These are phyloP conservation scores for Blastocystis sp. DNA, from an alignment of 352 stramenopile species.

Conservation along the genomic window DNA sequence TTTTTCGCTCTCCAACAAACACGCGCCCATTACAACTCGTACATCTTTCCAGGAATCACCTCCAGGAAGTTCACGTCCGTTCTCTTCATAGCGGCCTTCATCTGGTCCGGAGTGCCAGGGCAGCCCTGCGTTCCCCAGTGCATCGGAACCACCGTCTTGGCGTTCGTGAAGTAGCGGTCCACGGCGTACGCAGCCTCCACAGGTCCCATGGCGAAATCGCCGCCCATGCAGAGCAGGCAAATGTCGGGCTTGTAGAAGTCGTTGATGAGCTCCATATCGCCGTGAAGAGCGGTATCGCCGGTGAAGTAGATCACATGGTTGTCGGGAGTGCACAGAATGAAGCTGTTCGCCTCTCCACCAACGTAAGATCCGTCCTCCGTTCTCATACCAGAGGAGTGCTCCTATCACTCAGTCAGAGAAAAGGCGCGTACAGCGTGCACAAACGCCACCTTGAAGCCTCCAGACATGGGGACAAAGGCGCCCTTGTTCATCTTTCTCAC, in stretches of 20 bases:
- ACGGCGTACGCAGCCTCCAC: slow-evolving; percentile 70
- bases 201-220: slow-evolving; percentile 73
- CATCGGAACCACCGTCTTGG: slow-evolving; percentile 67
- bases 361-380: slow-evolving; percentile 68
- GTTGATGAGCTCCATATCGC: slow-evolving; percentile 73
- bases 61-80: slow-evolving; percentile 60
- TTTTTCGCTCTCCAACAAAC: slow-evolving; percentile 59
- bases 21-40: slow-evolving; percentile 40
- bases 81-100: slow-evolving; percentile 67
- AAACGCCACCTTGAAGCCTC: slow-evolving; percentile 70
- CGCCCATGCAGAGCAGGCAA: slow-evolving; percentile 67
- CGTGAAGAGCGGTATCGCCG: slow-evolving; percentile 70
- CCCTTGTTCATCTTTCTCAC: slow-evolving; percentile 73
- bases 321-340: slow-evolving; percentile 71
- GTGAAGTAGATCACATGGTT: slow-evolving; percentile 74
- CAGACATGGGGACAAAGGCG: slow-evolving; percentile 68
- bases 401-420: not conserved
- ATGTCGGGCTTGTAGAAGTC: slow-evolving; percentile 74
- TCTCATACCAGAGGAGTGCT: slow-evolving; percentile 67
- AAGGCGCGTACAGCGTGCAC: slow-evolving; percentile 48
- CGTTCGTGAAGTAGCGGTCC: slow-evolving; percentile 62
- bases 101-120: slow-evolving; percentile 51
- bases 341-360: slow-evolving; percentile 72
- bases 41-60: slow-evolving; percentile 57
- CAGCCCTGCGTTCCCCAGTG: slow-evolving; percentile 65